Base-by-base conservation (phyloP, 2,329 filamentous ascomycete species). In the Talaromyces sp. region DNA sequence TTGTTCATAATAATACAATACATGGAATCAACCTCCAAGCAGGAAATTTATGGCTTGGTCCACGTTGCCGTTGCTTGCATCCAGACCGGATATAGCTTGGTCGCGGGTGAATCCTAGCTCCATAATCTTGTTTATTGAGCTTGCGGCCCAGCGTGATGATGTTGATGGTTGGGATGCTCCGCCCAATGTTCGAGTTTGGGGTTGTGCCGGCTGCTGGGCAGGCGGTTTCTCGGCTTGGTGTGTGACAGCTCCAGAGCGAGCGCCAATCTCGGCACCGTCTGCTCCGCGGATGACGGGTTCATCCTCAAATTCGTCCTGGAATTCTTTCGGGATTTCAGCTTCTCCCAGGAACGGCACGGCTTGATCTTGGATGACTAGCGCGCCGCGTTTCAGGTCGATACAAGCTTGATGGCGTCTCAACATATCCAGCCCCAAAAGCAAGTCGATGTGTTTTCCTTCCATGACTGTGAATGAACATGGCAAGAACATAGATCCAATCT, bases 391-490 rank as follows among this genome's bases (percentile, higher is more conserved):
- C 13, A 99, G 85, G 76, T 99, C 95, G 73, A 99, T 94, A 71
- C 86, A 91, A 40, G 94, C 95, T 78, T 97, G 94, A 78, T 98
- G 93, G 45, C 95, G 88, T 81, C 96, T 97, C 68, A 99, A 84
- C 92, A 99, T 99, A 77, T 99, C 95, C 49, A 99, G 82, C 3
- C 95, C 95, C 13, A 99, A 86, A 1, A 99, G 85, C 19, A 99
- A 84, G 76, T 98, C 95, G 27, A 99, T 95, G 61, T 92, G 89
- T 79, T 98, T 99, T 69, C 95, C 95, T 80, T 99, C 95, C 95
- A 99, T 99, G 74, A 99, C 95, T 2, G 95, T 99, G 78, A 99
- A 99, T 67, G 93, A 95, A 80, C 93, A 98, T 2, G 94, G 90
- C 71, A 99, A 83, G 75, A 92, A 93, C 68, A 94, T 86, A 49